These are phyloP conservation scores for Alnus rubra DNA, from an alignment of 306 rosid species.

Conservation along the genomic window DNA sequence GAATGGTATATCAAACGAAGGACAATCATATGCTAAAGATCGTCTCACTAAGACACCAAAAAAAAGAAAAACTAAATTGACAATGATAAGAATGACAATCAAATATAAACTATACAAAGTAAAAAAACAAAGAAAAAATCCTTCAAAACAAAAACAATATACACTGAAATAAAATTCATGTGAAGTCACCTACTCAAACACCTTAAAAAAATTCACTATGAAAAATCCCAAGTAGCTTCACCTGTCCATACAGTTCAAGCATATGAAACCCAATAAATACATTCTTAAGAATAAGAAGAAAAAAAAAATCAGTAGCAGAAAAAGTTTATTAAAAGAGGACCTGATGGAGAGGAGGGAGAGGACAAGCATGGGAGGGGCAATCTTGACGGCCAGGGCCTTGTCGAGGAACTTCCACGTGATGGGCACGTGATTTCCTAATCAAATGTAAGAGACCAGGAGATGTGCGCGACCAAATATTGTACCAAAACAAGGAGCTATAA, in stretches of 20 bases:
- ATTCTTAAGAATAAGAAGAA: not conserved
- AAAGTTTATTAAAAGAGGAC: constrained; percentile 21
- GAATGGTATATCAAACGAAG: too few relatives aligned
- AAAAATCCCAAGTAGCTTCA: not conserved
- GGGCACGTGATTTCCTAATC: constrained; percentile 69
- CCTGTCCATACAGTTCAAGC: not conserved
- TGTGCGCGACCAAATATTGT: not conserved
- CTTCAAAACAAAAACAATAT: not conserved
- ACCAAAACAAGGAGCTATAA: too few relatives aligned
- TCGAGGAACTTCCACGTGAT: constrained; percentile 83
- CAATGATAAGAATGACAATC: not conserved
- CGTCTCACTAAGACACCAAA: too few relatives aligned
- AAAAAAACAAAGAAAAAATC: not conserved
- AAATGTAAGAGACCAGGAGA: constrained; percentile 71
- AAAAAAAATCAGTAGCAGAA: not conserved
- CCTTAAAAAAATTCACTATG: not conserved
- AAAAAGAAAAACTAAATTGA: not conserved
- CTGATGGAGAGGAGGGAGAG: constrained; percentile 75
- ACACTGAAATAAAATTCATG: not conserved
- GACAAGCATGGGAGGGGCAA: constrained; percentile 74
- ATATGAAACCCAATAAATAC: not conserved
- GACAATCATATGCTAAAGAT: too few relatives aligned
- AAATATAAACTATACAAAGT: not conserved
- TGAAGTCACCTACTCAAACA: not conserved
- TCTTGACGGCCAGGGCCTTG: constrained; percentile 50